Conservation (phyloP, 352 stramenopile species). For the Achlya hypogyna region DNA sequence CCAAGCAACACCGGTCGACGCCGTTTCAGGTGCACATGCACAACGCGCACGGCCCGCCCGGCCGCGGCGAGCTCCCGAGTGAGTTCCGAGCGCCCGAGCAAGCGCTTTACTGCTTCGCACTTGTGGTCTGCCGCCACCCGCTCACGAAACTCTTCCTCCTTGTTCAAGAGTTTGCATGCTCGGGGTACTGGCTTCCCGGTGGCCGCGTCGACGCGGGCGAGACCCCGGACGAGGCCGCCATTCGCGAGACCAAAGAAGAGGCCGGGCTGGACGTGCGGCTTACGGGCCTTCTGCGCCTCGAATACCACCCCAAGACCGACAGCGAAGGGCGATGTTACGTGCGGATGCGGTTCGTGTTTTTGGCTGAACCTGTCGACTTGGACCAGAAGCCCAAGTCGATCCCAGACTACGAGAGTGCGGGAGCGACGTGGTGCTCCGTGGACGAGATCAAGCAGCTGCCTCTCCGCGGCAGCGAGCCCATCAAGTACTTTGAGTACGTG, state of each 20-base stretch:
- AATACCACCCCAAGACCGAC: conserved; percentile 80
- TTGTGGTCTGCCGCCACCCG: conserved; percentile 77
- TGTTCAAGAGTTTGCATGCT: conserved; percentile 82
- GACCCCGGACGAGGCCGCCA: conserved; percentile 58
- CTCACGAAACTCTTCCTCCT: conserved; percentile 77
- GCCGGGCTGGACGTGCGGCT: conserved; percentile 72
- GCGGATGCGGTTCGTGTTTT: conserved; percentile 81
- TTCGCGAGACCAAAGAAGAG: conserved; percentile 83
- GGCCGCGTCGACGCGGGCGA: conserved; percentile 71
- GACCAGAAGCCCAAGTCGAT: conserved; percentile 78
- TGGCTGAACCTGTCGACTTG: conserved; percentile 64
- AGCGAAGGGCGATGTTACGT: conserved; percentile 59
- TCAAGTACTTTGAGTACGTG: conserved; percentile 68
- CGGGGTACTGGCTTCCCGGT: conserved; percentile 72
- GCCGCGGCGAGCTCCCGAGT: conserved; percentile 66
- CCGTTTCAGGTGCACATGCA: conserved; percentile 81
- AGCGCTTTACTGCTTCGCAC: conserved; percentile 70
- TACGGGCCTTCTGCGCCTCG: conserved; percentile 68
- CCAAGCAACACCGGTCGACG: conserved; percentile 33
- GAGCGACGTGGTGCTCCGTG: conserved; percentile 62
- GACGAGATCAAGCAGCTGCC: conserved; percentile 61
- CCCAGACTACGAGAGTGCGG: conserved; percentile 79
- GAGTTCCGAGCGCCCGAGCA: conserved; percentile 71
- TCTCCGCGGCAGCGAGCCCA: conserved; percentile 59
- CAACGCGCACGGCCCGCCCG: conserved; percentile 72